Evolutionary conservation across 1,139 yeast species (phyloP), one percentile per base, ranked within the genome.

Genomic region (Pichiaceae sp.): DNA sequence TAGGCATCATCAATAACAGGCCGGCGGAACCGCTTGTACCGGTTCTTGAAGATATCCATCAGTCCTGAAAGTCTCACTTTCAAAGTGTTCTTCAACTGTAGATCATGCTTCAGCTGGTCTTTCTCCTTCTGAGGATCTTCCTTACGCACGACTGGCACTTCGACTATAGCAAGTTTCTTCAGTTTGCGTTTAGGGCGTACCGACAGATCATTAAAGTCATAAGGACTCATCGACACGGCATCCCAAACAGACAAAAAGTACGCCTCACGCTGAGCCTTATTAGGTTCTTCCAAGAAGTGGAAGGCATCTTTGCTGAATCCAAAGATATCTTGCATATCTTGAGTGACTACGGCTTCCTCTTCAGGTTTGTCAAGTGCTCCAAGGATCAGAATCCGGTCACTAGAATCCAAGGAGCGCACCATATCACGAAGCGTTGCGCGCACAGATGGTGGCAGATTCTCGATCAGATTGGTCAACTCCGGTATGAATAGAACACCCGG

Each of bases 401-500:
- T 75, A 18, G 93, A 75, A 20, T 74, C 70, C 33, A 89, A 64
- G 6, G 81, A 72, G 42, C 86, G 68, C 38, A 91, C 63, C 41
- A 89, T 63, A 30, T 86, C 78, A 29, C 75, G 64, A 36, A 91
- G 69, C 1, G 94, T 82, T 1, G 91, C 75, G 45, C 72, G 75
- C 2, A 89, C 85, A 3, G 83, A 68, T 12, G 69, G 75, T 0
- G 87, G 74, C 32, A 86, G 72, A 1, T 85, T 77, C 27, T 66
- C 66, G 39, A 70, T 66, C 91, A 96, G 87, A 4, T 78, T 71
- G 45, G 87, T 91, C 39, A 87, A 64, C 52, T 83, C 83, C 1
- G 98, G 96, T 39, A 91, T 75, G 53, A 75, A 83, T 3, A 93
- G 62, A 9, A 93, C 80, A 12, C 95, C 75, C 1, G 98, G 98